These are phyloP conservation scores for Pichia nanzhaoensis DNA, from an alignment of 805 yeast genomes.

Conservation along the genomic window DNA sequence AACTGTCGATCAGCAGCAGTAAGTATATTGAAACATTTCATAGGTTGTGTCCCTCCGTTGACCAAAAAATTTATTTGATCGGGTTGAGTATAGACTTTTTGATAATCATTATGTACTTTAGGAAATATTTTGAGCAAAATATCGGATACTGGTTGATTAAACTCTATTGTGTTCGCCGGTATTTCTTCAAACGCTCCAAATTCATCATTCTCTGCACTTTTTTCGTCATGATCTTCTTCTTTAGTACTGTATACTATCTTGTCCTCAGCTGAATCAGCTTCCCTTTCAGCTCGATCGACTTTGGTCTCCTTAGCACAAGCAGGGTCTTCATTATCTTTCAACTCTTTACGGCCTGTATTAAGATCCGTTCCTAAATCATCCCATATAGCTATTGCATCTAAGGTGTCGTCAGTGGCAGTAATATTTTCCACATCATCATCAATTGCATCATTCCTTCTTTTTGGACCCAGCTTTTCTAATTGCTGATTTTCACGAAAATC, in stretches of 20 bases:
- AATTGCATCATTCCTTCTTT: background rate
- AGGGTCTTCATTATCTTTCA: too few relatives aligned
- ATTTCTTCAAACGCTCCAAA: conserved; percentile 23
- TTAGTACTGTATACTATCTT: background rate
- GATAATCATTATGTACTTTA: too few relatives aligned
- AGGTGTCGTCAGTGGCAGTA: background rate
- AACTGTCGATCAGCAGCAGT: conserved; percentile 10
- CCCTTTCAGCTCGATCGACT: too few relatives aligned
- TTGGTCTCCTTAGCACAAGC: too few relatives aligned
- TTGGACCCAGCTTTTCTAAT: background rate
- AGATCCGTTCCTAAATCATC: background rate
- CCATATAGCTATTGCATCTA: background rate
- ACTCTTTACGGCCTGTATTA: too few relatives aligned
- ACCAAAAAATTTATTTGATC: conserved; percentile 1
- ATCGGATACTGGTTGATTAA: conserved; percentile 8
- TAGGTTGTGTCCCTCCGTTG: conserved; percentile 5
- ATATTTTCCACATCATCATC: too few relatives aligned
- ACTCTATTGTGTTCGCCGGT: background rate
- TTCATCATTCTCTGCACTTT: conserved; percentile 13
- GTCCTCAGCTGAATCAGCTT: too few relatives aligned
- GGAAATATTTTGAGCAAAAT: conserved; percentile 7
- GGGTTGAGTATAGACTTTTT: background rate
- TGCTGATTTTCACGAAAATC: background rate
- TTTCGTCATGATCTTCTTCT: background rate
- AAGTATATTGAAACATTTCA: conserved; percentile 13